These are phyloP conservation scores for Mortierella alpina DNA, from an alignment of 192 early-diverging fungal genomes.

Conservation along the genomic window DNA sequence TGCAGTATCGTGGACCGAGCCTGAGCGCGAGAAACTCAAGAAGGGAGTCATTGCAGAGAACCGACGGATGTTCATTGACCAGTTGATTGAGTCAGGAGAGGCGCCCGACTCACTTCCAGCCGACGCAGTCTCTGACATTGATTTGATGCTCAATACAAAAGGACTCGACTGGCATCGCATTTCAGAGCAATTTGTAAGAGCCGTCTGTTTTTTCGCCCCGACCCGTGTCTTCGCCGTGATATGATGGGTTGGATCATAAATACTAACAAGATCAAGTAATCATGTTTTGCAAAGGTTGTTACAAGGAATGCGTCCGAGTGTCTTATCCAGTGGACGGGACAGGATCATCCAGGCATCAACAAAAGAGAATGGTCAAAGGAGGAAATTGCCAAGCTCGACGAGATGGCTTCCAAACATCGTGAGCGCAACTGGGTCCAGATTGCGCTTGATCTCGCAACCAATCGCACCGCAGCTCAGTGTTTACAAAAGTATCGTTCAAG, in stretches of 20 bases:
- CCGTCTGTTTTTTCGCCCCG: background rate
- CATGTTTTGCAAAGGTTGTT: slow-evolving; percentile 61
- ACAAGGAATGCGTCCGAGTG: slow-evolving; percentile 75
- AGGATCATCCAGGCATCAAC: slow-evolving; percentile 84
- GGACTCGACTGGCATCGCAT: slow-evolving; percentile 45
- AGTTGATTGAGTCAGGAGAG: slow-evolving; percentile 7
- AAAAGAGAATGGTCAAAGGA: slow-evolving; percentile 70
- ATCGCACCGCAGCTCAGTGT: slow-evolving; percentile 79
- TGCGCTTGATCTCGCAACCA: slow-evolving; percentile 69
- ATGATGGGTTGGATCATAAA: background rate
- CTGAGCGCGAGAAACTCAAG: slow-evolving; percentile 16
- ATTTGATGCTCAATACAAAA: slow-evolving; percentile 43
- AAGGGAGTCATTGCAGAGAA: slow-evolving; percentile 22
- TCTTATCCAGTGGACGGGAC: slow-evolving; percentile 81
- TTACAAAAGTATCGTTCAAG: slow-evolving; percentile 74
- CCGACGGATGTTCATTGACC: slow-evolving; percentile 20
- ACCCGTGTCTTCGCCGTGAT: background rate
- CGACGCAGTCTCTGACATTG: slow-evolving; percentile 12
- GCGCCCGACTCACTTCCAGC: slow-evolving; percentile 1
- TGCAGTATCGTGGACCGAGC: slow-evolving; percentile 3
- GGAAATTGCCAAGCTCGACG: slow-evolving; percentile 63
- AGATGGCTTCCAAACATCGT: slow-evolving; percentile 57
- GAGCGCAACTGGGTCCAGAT: slow-evolving; percentile 75
- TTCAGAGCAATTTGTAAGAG: slow-evolving; percentile 41
- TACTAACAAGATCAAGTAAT: background rate